phyloP scores from a whole-genome alignment of 129 eudicot genomes.

The Artemisia argyi region DNA sequence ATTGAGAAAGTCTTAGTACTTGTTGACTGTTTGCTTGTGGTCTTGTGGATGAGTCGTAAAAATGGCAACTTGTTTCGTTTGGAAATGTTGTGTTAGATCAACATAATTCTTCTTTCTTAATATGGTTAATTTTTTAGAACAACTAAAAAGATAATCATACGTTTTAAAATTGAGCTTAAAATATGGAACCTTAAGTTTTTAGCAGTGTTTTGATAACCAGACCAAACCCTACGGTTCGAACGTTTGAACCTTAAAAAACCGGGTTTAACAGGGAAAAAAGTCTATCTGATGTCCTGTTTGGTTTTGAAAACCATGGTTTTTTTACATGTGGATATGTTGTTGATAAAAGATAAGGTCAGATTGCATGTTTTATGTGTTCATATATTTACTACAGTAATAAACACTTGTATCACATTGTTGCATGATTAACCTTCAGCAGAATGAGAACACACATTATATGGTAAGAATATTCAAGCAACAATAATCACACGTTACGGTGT shows the following conservation, averaged over 20 bases:
- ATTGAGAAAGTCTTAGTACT: background rate
- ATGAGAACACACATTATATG: background rate
- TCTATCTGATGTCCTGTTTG: no score
- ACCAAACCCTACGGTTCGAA: no score
- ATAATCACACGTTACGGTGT: background rate
- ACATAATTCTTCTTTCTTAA: background rate
- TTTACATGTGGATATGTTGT: background rate
- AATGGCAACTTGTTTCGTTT: slow-evolving; percentile 12
- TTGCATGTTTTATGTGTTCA: background rate
- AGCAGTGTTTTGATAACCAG: background rate
- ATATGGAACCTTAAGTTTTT: no score
- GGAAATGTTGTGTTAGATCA: slow-evolving; percentile 1
- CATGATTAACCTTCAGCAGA: background rate
- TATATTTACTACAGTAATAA: background rate
- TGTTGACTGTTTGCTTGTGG: slow-evolving; percentile 17
- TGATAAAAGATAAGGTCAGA: background rate
- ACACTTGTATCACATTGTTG: background rate
- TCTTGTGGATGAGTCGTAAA: background rate
- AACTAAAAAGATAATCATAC: no score
- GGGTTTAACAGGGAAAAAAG: no score
- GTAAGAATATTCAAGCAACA: background rate
- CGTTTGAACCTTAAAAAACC: no score
- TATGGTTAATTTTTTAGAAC: background rate
- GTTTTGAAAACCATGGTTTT: no score
- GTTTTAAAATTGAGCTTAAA: background rate